phyloP scores from a whole-genome alignment of 306 rosid species.

The Bauhinia variegata region DNA sequence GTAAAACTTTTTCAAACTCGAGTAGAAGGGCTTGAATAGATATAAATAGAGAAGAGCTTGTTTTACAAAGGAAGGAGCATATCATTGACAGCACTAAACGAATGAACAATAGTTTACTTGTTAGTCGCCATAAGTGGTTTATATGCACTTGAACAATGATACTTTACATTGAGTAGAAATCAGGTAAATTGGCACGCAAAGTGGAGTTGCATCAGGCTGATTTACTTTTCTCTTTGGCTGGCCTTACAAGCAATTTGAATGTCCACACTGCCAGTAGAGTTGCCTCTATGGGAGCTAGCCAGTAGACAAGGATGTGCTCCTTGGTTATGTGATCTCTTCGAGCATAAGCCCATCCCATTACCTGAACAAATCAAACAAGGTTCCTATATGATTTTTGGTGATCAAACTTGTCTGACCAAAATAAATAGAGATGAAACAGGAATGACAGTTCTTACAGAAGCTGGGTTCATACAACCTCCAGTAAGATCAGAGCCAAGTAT shows the following conservation, averaged over 20 bases:
- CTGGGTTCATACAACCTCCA: constrained; percentile 97
- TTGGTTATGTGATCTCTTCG: constrained; percentile 81
- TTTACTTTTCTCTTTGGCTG: constrained; percentile 62
- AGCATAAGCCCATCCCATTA: constrained; percentile 96
- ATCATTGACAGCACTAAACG: background rate
- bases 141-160: background rate
- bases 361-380: constrained; percentile 48
- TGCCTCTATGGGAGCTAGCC: constrained; percentile 94
- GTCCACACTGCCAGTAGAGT: constrained; percentile 81
- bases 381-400: constrained; percentile 8
- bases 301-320: constrained; percentile 86
- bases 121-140: background rate
- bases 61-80: background rate
- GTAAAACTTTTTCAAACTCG: too few relatives aligned
- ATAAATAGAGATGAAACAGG: background rate
- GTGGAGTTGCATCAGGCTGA: constrained; percentile 53
- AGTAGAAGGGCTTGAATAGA: too few relatives aligned
- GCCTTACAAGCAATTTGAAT: constrained; percentile 55
- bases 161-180: too few relatives aligned
- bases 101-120: background rate
- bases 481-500: constrained; percentile 90
- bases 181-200: background rate
- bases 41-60: too few relatives aligned
- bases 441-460: constrained; percentile 61
- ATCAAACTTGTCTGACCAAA: constrained; percentile 17